Conservation (phyloP, 23 red algal species). For the Pyropia haitanensis region DNA sequence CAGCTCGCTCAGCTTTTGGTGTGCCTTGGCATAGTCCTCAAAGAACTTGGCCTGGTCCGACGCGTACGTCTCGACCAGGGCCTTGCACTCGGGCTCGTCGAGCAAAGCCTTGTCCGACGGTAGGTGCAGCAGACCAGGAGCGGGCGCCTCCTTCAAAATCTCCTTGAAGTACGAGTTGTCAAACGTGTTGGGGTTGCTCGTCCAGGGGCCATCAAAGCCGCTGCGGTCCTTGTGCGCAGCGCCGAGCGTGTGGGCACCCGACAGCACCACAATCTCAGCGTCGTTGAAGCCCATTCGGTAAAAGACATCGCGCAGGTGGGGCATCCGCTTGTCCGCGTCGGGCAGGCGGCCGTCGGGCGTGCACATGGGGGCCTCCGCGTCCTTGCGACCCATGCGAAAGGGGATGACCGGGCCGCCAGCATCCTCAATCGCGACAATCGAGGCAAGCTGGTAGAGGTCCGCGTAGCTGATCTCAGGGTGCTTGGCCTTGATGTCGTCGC, state of each 20-base stretch:
- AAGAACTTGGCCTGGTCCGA: slow-evolving; percentile 37
- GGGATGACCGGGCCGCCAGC: slow-evolving; percentile 54
- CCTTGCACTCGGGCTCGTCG: slow-evolving; percentile 25
- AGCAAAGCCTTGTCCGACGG: slow-evolving; percentile 36
- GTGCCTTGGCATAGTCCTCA: slow-evolving; percentile 40
- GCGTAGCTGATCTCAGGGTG: slow-evolving; percentile 31
- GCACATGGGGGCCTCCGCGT: slow-evolving; percentile 14
- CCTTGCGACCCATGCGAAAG: slow-evolving; percentile 34
- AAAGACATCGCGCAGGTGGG: slow-evolving; percentile 41
- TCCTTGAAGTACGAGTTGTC: slow-evolving; percentile 40
- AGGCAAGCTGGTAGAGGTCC: slow-evolving; percentile 49
- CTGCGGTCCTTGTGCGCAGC: slow-evolving; percentile 31
- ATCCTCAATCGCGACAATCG: slow-evolving; percentile 30
- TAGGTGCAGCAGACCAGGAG: slow-evolving; percentile 12
- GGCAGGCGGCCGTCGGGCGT: slow-evolving; percentile 47
- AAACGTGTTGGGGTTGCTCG: slow-evolving; percentile 22
- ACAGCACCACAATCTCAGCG: slow-evolving; percentile 43
- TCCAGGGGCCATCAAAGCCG: slow-evolving; percentile 33
- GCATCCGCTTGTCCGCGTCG: slow-evolving; percentile 9
- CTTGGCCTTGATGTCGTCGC: slow-evolving; percentile 44
- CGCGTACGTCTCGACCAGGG: slow-evolving; percentile 30
- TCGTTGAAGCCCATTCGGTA: slow-evolving; percentile 60
- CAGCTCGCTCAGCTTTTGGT: slow-evolving; percentile 51
- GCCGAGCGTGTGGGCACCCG: slow-evolving; percentile 45
- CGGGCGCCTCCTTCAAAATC: slow-evolving; percentile 20